Conservation (phyloP, 306 rosid species). For the Vigna unguiculata region DNA sequence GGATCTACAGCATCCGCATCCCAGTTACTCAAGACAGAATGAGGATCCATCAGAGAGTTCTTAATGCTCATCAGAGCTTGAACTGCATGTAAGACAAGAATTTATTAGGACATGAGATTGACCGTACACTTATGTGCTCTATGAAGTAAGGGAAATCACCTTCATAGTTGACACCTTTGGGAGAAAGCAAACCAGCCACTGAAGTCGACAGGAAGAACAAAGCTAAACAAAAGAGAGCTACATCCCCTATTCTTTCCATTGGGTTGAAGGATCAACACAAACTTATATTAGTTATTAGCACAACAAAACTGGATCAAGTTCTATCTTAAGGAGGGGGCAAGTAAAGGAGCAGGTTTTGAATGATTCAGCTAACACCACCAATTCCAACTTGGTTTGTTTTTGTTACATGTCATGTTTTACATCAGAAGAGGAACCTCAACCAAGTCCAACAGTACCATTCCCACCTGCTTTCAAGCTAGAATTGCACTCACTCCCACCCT, state of each 20-base stretch:
- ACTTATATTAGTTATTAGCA: not conserved
- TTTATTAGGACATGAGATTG: not conserved
- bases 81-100: slow-evolving; percentile 54
- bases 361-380: slow-evolving; percentile 52
- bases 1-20: slow-evolving; percentile 91
- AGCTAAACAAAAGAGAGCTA: slow-evolving; percentile 49
- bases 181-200: slow-evolving; percentile 64
- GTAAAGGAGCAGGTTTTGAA: slow-evolving; percentile 57
- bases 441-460: slow-evolving; percentile 32
- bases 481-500: slow-evolving; percentile 61
- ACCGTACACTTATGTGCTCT: not conserved
- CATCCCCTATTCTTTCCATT: slow-evolving; percentile 59
- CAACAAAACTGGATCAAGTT: slow-evolving; percentile 42
- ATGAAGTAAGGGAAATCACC: slow-evolving; percentile 55
- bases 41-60: slow-evolving; percentile 66
- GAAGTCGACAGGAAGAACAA: slow-evolving; percentile 60
- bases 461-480: slow-evolving; percentile 46
- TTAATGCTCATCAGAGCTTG: slow-evolving; percentile 74
- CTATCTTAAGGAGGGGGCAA: slow-evolving; percentile 29
- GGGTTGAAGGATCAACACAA: slow-evolving; percentile 36
- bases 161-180: slow-evolving; percentile 91
- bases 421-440: slow-evolving; percentile 40
- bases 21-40: slow-evolving; percentile 68
- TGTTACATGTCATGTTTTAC: slow-evolving; percentile 54
- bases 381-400: slow-evolving; percentile 51